Evolutionary conservation across 768 basidiomycete species (phyloP), one percentile per base, ranked within the genome.

Genomic region (Suillus paluster): DNA sequence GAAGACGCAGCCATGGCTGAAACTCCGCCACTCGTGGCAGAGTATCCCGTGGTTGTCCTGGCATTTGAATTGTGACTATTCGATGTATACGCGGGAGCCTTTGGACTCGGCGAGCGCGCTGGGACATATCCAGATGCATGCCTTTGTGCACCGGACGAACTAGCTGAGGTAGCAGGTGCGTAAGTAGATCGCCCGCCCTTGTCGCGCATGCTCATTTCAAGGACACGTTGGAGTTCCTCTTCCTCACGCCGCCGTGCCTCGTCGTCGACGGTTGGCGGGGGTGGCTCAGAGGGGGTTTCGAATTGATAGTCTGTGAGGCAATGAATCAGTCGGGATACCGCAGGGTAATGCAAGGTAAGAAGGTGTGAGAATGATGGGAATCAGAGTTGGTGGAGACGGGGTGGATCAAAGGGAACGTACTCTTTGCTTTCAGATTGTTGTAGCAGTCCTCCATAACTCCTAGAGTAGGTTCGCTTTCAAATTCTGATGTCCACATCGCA

Each of bases 361-460:
- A 39, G 30, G 44, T n/a, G 30, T 30, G 50, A 62, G 41, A 49
- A 42, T 39, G 34, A 49, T 58, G 38, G 36, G 34, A 44, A 45
- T 39, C 25, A 27, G 1, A 27, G 9, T 48, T 48, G 25, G 25
- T 23, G 8, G 21, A 14, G 52, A 42, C 34, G 58, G 30, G 61
- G 46, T 9, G 23, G 30, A 21, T 36, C 27, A 34, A 19, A 8
- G 27, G 6, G 21, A 45, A 68, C 80, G 67, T 66, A 95, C 97
- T 90, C 80, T 95, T 97, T 4, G 86, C 80, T 75, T 91, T 90
- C 45, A 99, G 78, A 59, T 77, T 82, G 65, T 91, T 88, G 69
- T 92, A 95, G 58, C 93, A 90, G 64, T 97, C 94, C 67, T 90
- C 89, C 91, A 99, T 96, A 36, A 99, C 79, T 12, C 94, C 93